A percentile compares a stretch with the other conserved stretches of the same genome.
These are phyloP conservation scores for Tephrocybe sp. DNA, from an alignment of 768 basidiomycete species.

Conservation along the genomic window DNA sequence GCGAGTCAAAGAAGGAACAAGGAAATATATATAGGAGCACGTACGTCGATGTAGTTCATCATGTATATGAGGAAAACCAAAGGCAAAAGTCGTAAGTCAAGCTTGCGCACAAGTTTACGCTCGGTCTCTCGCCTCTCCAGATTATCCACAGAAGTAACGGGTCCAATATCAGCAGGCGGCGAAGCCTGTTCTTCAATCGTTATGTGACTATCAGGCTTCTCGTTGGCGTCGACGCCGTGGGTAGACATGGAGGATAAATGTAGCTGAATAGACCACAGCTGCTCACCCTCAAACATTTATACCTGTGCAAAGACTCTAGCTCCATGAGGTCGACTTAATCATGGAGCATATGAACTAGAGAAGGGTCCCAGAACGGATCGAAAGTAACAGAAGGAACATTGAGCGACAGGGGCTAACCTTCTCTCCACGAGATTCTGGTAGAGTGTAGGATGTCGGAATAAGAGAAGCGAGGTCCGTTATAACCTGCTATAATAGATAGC, in stretches of 20 bases:
- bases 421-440: no score
- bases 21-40: conserved; percentile 7
- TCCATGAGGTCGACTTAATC: background rate
- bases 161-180: background rate
- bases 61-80: conserved; percentile 44
- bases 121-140: conserved; percentile 3
- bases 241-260: background rate
- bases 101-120: conserved; percentile 34
- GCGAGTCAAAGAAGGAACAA: background rate
- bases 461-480: no score
- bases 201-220: background rate
- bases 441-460: no score
- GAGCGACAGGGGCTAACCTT: no score
- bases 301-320: no score
- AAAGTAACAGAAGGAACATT: no score
- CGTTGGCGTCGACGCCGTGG: background rate
- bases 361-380: no score
- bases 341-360: no score
- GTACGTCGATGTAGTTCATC: conserved; percentile 49
- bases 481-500: no score
- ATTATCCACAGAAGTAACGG: background rate
- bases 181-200: background rate
- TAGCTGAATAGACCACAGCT: background rate
- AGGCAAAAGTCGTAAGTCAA: conserved; percentile 43
- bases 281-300: background rate